Base-by-base conservation (phyloP, 2,329 filamentous ascomycete genomes). In the Diaporthe sp. region DNA sequence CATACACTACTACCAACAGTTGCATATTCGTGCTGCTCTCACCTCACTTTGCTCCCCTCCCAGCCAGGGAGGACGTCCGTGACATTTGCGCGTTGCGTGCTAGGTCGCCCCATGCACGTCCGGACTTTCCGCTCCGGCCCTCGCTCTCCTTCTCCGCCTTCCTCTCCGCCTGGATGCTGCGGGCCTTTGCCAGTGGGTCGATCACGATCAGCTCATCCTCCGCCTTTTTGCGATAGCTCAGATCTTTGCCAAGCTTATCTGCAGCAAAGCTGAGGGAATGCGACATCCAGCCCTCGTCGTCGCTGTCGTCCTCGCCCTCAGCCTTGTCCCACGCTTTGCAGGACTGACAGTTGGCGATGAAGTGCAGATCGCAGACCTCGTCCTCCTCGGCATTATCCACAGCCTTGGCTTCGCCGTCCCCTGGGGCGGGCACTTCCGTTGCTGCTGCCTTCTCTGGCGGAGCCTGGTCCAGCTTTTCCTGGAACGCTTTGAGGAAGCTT, bases 301-400 rank as follows among this genome's bases (percentile, higher is more conserved):
- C 90, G 78, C 88, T 89, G 4, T 92, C 90, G 3, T 87, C 86
- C 31, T 89, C 87, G 42, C 53, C 73, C 4, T 88, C 90, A 55
- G 87, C 88, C 79, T 92, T 89, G 80, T 97, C 94, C 95, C 96
- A 98, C 0, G 93, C 91, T 75, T 91, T 92, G 83, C 97, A 98
- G 59, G 95, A 98, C 82, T 98, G 95, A 83, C 97, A 99, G 80
- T 97, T 94, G 67, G 94, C 94, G 77, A 99, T 97, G 83, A 98
- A 99, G 83, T 99, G 97, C 49, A 99, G 86, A 82, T 98, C 97
- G 81, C 97, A 99, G 5, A 97, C 88, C 68, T 89, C 89, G 3
- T 92, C 92, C 82, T 97, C 95, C 3, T 93, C 92, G 46, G 77
- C 77, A 8, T 78, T 80, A 51, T 79, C 79, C 7, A 79, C 79